phyloP scores from a whole-genome alignment of 208 protist species.

The Phytomonas sp. region DNA sequence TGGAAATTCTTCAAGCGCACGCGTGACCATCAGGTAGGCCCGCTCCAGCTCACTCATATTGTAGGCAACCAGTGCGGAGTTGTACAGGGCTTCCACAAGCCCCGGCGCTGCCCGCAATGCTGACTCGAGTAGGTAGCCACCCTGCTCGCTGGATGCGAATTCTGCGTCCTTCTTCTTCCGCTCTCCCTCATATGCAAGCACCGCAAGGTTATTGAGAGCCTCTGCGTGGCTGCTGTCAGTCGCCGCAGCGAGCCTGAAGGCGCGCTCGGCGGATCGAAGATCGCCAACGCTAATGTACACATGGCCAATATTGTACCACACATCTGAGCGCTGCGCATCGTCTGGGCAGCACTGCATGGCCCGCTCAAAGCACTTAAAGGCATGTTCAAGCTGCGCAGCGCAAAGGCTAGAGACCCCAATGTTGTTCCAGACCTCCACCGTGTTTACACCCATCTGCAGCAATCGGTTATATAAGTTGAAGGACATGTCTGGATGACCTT shows the following conservation, averaged over 20 bases:
- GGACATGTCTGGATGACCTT: slow-evolving; percentile 91
- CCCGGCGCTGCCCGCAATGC: slow-evolving; percentile 59
- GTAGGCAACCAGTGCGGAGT: slow-evolving; percentile 73
- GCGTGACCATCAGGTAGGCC: slow-evolving; percentile 45
- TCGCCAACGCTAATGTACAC: slow-evolving; percentile 91
- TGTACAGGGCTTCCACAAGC: slow-evolving; percentile 91
- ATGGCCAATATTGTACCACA: slow-evolving; percentile 96
- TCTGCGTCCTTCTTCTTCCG: slow-evolving; percentile 41
- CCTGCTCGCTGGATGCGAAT: too few relatives aligned
- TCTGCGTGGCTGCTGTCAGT: slow-evolving; percentile 88
- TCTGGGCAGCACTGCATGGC: slow-evolving; percentile 68
- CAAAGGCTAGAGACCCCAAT: slow-evolving; percentile 93
- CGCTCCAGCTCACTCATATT: slow-evolving; percentile 74
- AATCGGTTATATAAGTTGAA: slow-evolving; percentile 90
- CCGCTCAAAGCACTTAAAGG: slow-evolving; percentile 88
- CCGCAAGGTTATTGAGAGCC: slow-evolving; percentile 92
- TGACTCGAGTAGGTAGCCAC: slow-evolving; percentile 43
- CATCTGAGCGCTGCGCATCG: slow-evolving; percentile 65
- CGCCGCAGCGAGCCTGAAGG: slow-evolving; percentile 86
- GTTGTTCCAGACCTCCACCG: slow-evolving; percentile 93
- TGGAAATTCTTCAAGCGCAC: slow-evolving; percentile 66
- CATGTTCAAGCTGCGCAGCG: slow-evolving; percentile 90
- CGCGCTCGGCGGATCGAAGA: slow-evolving; percentile 77
- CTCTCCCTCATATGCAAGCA: slow-evolving; percentile 38
- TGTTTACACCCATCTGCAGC: slow-evolving; percentile 90